Evolutionary conservation across 78 protist species (phyloP).

Genomic region (Parvularia atlantis): DNA sequence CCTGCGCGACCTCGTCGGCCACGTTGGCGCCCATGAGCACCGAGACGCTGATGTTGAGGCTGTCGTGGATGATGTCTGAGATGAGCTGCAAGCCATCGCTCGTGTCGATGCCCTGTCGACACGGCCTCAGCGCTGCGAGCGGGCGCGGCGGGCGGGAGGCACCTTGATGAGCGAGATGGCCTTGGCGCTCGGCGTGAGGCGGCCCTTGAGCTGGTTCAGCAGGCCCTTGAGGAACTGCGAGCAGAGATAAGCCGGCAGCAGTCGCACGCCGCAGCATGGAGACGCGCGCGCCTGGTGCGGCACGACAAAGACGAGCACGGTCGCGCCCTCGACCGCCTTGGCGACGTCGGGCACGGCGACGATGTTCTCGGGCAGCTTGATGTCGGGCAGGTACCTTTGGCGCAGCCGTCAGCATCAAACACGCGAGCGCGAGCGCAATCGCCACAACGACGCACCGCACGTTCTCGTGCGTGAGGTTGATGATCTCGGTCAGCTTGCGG

Average conservation of each 20-base stretch:
- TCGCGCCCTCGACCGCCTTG: constrained; percentile 26
- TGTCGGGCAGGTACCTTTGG: constrained; percentile 49
- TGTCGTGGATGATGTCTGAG: constrained; percentile 28
- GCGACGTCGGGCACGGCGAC: constrained; percentile 31
- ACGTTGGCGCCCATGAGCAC: constrained; percentile 68
- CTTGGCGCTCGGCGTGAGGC: background rate
- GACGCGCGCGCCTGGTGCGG: constrained; percentile 26
- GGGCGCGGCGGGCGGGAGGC: too few species aligned
- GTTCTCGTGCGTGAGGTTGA: constrained; percentile 48
- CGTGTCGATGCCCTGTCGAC: constrained; percentile 9
- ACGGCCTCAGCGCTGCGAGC: too few species aligned
- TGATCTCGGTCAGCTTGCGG: constrained; percentile 39
- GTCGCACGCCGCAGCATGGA: background rate
- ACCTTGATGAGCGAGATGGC: constrained; percentile 63
- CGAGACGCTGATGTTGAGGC: constrained; percentile 6
- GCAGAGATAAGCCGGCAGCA: too few species aligned
- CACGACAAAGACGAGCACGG: constrained; percentile 37
- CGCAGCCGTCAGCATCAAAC: too few species aligned
- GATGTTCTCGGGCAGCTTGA: constrained; percentile 35
- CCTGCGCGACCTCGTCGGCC: constrained; percentile 57
- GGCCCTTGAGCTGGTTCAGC: constrained; percentile 20
- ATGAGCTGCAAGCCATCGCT: constrained; percentile 29
- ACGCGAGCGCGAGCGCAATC: too few species aligned
- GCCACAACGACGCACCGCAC: constrained; percentile 2
- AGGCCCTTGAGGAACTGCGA: constrained; percentile 27